Percentiles rank a stretch among this genome's conserved stretches.
Conservation (phyloP, 768 basidiomycete species). For the Cystobasidiopsis lactophilus region DNA sequence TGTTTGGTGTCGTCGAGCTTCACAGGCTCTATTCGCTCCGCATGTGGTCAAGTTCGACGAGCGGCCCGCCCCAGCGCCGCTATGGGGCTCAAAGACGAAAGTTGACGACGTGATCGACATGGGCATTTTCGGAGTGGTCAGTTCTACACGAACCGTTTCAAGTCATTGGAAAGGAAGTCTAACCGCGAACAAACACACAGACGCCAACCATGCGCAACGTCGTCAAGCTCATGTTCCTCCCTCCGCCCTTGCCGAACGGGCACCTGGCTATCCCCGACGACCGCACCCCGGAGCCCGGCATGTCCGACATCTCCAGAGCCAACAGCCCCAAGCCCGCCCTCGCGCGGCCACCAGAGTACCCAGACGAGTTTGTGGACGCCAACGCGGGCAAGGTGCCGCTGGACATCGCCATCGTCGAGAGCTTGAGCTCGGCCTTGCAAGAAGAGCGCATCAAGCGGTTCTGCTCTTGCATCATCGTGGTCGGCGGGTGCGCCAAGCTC, state of each 20-base stretch:
- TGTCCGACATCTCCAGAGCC: background rate
- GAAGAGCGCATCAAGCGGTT: conserved; percentile 80
- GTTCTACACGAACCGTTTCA: conserved; percentile 10
- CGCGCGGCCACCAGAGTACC: background rate
- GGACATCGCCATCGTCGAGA: conserved; percentile 82
- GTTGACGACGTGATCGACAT: conserved; percentile 45
- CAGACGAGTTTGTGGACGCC: conserved; percentile 26
- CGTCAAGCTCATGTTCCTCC: conserved; percentile 8
- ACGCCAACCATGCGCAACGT: no score
- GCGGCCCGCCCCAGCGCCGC: conserved; percentile 35
- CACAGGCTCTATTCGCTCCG: conserved; percentile 80
- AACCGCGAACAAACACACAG: no score
- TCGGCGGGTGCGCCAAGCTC: conserved; percentile 61
- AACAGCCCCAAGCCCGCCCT: conserved; percentile 1
- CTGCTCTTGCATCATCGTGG: conserved; percentile 61
- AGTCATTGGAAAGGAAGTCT: no score
- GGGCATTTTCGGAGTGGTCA: conserved; percentile 29
- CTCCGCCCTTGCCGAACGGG: background rate
- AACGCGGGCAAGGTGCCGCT: conserved; percentile 77
- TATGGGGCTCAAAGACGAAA: conserved; percentile 33
- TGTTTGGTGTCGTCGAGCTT: background rate
- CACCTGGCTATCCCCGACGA: background rate
- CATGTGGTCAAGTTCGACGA: conserved; percentile 72
- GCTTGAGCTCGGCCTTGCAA: conserved; percentile 61
- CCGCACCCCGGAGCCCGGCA: background rate